phyloP scores from a whole-genome alignment of 805 yeast species.

The Saccharomyces cerevisiae region DNA sequence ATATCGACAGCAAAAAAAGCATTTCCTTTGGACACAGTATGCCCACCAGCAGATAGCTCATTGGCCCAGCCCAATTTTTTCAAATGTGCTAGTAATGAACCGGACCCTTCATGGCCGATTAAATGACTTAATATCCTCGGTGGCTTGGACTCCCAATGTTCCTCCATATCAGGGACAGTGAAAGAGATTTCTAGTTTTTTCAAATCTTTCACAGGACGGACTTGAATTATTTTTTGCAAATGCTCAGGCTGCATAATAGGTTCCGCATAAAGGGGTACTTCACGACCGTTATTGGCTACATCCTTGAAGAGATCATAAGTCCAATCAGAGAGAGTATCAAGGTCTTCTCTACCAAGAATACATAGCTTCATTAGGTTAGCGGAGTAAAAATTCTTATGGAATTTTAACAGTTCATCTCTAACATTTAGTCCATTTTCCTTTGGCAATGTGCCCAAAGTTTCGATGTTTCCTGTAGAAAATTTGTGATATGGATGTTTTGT shows the following conservation, averaged over 20 bases:
- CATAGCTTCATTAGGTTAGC: slow-evolving; percentile 85
- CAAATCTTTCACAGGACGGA: slow-evolving; percentile 77
- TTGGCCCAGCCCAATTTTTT: slow-evolving; percentile 75
- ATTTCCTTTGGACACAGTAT: slow-evolving; percentile 56
- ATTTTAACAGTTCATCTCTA: slow-evolving; percentile 71
- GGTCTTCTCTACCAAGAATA: slow-evolving; percentile 69
- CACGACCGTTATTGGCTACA: slow-evolving; percentile 42
- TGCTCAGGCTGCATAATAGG: slow-evolving; percentile 44
- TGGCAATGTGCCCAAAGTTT: slow-evolving; percentile 68
- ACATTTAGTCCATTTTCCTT: slow-evolving; percentile 54
- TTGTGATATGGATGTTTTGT: slow-evolving; percentile 75
- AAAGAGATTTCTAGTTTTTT: slow-evolving; percentile 62
- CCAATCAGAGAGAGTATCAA: slow-evolving; percentile 67
- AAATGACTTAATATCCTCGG: slow-evolving; percentile 67
- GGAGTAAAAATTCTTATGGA: slow-evolving; percentile 65
- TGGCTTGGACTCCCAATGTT: slow-evolving; percentile 61
- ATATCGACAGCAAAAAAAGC: slow-evolving; percentile 61
- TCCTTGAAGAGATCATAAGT: slow-evolving; percentile 55
- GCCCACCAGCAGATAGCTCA: slow-evolving; percentile 65
- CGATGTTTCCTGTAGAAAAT: slow-evolving; percentile 82
- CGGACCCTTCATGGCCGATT: slow-evolving; percentile 87
- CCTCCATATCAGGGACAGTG: slow-evolving; percentile 68
- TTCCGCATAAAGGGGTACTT: slow-evolving; percentile 33
- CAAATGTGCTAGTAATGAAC: slow-evolving; percentile 65
- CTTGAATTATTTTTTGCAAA: slow-evolving; percentile 47